These are phyloP conservation scores for Penicillium sp. DNA, from an alignment of 2,329 filamentous ascomycete genomes.

Conservation along the genomic window DNA sequence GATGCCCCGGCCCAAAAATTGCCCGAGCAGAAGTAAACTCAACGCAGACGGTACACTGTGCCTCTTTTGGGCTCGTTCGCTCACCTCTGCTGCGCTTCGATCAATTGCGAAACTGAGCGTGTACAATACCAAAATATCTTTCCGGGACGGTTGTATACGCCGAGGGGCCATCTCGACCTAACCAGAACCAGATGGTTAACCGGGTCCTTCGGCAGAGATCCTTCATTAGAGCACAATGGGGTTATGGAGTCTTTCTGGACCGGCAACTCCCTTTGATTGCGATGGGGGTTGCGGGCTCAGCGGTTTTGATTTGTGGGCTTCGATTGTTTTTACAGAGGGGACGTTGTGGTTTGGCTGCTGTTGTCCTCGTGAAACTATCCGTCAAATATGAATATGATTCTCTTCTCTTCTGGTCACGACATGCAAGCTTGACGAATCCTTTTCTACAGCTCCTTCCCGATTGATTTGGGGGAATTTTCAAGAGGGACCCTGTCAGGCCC, in stretches of 20 bases:
- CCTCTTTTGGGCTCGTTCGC: neutral
- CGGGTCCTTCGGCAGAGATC: conserved; percentile 1
- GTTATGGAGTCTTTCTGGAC: conserved; percentile 20
- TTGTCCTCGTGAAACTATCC: conserved; percentile 10
- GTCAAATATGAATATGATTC: conserved; percentile 6
- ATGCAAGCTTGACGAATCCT: too few relatives aligned
- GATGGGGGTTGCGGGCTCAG: conserved; percentile 10
- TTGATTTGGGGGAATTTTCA: too few relatives aligned
- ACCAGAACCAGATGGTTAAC: neutral
- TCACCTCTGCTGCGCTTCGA: neutral
- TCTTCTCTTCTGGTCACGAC: conserved; percentile 3
- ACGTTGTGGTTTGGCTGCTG: conserved; percentile 5
- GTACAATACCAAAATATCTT: conserved; percentile 12
- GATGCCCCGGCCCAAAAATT: conserved; percentile 51
- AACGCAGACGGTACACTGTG: neutral
- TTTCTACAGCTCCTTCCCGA: too few relatives aligned
- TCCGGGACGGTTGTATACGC: neutral
- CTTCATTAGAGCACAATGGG: conserved; percentile 18
- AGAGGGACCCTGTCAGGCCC: too few relatives aligned
- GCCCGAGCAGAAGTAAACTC: conserved; percentile 15
- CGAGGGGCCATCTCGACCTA: conserved; percentile 1
- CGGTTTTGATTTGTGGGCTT: conserved; percentile 13
- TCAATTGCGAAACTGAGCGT: conserved; percentile 5
- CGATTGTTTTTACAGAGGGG: conserved; percentile 13
- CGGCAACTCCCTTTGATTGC: conserved; percentile 6